These are phyloP conservation scores for Vigna unguiculata DNA, from an alignment of 306 rosid genomes.

Conservation along the genomic window DNA sequence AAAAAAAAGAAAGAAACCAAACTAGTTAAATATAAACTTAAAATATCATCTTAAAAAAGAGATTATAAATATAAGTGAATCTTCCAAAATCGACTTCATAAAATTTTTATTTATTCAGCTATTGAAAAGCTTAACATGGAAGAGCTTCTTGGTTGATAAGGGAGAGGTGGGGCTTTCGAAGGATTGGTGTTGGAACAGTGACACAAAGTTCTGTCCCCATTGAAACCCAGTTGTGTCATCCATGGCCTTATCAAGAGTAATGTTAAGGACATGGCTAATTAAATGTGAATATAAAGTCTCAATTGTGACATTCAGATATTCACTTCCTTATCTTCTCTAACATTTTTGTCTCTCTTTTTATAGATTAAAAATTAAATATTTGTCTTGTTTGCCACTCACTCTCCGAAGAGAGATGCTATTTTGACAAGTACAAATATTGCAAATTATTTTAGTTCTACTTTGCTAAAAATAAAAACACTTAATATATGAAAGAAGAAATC, in stretches of 20 bases:
- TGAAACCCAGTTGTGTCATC: background rate
- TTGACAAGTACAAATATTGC: background rate
- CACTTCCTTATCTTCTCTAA: background rate
- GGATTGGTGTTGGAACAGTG: too few relatives aligned
- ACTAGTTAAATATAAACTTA: too few relatives aligned
- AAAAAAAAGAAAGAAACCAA: too few relatives aligned
- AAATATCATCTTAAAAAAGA: too few relatives aligned
- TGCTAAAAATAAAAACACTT: background rate
- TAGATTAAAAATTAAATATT: background rate
- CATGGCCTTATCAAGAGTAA: slow-evolving; percentile 14
- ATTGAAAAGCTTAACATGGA: too few relatives aligned
- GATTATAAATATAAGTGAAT: too few relatives aligned
- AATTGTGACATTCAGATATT: slow-evolving; percentile 24
- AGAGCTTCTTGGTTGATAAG: too few relatives aligned
- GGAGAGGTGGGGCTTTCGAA: too few relatives aligned
- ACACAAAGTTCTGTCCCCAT: slow-evolving; percentile 16
- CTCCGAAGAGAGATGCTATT: background rate
- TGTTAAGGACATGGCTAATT: slow-evolving; percentile 21
- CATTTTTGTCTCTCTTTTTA: background rate
- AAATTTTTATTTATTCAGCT: too few relatives aligned
- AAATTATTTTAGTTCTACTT: background rate
- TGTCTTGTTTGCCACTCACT: background rate
- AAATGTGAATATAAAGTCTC: slow-evolving; percentile 1
- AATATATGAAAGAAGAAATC: background rate
- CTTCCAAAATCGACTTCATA: too few relatives aligned